Evolutionary conservation across 2,329 filamentous ascomycete species (phyloP).

Genomic region (Ophiostoma tasmaniense): DNA sequence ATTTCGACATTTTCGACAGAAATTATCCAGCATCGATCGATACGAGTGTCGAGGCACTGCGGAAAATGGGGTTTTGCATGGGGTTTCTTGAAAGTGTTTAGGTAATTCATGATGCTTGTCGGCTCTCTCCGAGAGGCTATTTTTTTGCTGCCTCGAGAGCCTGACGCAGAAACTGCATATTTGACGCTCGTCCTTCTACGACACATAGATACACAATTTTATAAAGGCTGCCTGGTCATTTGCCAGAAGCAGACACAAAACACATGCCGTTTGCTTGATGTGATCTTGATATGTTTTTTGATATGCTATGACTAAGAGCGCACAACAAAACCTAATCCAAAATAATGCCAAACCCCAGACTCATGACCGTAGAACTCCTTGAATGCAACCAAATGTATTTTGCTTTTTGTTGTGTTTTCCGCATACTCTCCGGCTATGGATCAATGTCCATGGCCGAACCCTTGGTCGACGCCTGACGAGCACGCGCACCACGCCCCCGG

Average conservation of each 20-base stretch:
- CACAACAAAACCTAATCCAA: neutral
- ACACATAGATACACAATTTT: neutral
- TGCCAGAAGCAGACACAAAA: neutral
- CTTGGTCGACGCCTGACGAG: constrained; percentile 10
- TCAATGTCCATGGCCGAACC: constrained; percentile 17
- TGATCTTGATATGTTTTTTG: neutral
- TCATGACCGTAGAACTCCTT: neutral
- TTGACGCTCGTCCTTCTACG: neutral
- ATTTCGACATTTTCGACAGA: constrained; percentile 15
- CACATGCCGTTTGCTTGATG: neutral
- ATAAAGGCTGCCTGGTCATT: neutral
- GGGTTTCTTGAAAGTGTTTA: neutral
- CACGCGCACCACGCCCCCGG: constrained; percentile 11
- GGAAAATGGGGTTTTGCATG: no score
- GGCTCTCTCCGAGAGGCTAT: neutral
- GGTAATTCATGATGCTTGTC: neutral
- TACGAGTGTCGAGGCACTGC: neutral
- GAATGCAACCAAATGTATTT: neutral
- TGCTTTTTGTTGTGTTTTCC: neutral
- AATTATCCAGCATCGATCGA: constrained; percentile 6
- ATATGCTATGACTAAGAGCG: neutral
- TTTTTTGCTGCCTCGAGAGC: constrained; percentile 13
- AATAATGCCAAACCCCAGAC: neutral
- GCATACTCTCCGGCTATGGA: neutral
- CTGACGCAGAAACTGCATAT: neutral